Conservation (phyloP, 73 alveolate genomes). For the Paramecium pentaurelia region DNA sequence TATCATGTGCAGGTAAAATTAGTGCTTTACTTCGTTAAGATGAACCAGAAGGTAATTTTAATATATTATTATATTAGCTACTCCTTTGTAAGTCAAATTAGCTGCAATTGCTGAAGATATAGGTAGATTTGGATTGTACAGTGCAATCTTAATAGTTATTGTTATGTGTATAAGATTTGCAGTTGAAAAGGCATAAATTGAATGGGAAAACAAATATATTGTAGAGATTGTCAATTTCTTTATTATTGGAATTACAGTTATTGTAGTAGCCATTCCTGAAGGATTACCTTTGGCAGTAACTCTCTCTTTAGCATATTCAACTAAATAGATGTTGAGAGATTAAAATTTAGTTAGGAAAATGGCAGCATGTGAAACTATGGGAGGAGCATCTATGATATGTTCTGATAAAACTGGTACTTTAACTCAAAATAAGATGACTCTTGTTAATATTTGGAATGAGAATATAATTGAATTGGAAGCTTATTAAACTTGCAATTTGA, state of each 20-base stretch:
- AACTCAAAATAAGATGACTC: slow-evolving; percentile 73
- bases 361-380: slow-evolving; percentile 90
- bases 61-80: slow-evolving; percentile 57
- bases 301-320: slow-evolving; percentile 70
- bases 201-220: slow-evolving; percentile 47
- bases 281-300: slow-evolving; percentile 81
- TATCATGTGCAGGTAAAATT: slow-evolving; percentile 54
- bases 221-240: slow-evolving; percentile 66
- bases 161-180: slow-evolving; percentile 74
- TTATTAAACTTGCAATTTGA: too few species aligned
- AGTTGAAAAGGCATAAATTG: slow-evolving; percentile 52
- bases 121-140: slow-evolving; percentile 85
- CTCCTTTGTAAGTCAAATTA: slow-evolving; percentile 93
- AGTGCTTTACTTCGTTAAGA: slow-evolving; percentile 40
- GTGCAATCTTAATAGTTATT: slow-evolving; percentile 81
- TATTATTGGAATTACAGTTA: slow-evolving; percentile 71
- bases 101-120: slow-evolving; percentile 90
- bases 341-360: slow-evolving; percentile 72
- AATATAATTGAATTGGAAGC: too few species aligned
- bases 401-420: slow-evolving; percentile 82
- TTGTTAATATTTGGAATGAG: too few species aligned
- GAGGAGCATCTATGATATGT: slow-evolving; percentile 80
- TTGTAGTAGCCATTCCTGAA: slow-evolving; percentile 84
- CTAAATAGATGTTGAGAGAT: slow-evolving; percentile 72
- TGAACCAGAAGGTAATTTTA: slow-evolving; percentile 37